Evolutionary conservation across 306 rosid species (phyloP).

Genomic region (Glycyrrhiza uralensis): DNA sequence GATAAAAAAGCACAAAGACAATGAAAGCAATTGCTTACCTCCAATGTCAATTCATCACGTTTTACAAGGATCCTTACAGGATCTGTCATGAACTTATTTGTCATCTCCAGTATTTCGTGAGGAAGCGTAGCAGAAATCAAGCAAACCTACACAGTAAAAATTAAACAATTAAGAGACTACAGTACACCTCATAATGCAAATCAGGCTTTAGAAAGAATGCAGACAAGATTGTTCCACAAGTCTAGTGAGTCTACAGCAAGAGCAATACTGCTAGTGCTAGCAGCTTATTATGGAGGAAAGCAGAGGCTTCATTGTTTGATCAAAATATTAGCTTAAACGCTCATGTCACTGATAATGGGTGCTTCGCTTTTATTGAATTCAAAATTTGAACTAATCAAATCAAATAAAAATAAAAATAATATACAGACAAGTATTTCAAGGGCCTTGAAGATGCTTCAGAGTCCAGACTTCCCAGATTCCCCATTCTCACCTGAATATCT

Average conservation of each 20-base stretch:
- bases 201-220: not conserved
- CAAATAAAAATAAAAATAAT: not conserved
- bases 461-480: not conserved
- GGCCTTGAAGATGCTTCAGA: not conserved
- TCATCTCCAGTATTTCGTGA: constrained; percentile 97
- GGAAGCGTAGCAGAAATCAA: constrained; percentile 99
- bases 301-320: not conserved
- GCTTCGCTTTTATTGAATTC: not conserved
- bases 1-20: not conserved
- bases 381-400: not conserved
- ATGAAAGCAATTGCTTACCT: constrained; percentile 47
- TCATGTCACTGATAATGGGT: not conserved
- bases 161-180: constrained; percentile 1
- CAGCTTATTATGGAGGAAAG: not conserved
- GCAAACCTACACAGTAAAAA: constrained; percentile 58
- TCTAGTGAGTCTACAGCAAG: not conserved
- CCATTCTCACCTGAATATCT: not conserved
- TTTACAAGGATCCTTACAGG: constrained; percentile 97
- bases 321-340: not conserved
- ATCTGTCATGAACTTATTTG: constrained; percentile 97
- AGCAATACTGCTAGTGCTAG: not conserved
- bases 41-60: constrained; percentile 98
- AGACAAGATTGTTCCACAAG: not conserved
- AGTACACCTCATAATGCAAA: not conserved
- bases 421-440: not conserved